phyloP scores from a whole-genome alignment of 2,329 filamentous ascomycete species.

The Aspergillus unguis region DNA sequence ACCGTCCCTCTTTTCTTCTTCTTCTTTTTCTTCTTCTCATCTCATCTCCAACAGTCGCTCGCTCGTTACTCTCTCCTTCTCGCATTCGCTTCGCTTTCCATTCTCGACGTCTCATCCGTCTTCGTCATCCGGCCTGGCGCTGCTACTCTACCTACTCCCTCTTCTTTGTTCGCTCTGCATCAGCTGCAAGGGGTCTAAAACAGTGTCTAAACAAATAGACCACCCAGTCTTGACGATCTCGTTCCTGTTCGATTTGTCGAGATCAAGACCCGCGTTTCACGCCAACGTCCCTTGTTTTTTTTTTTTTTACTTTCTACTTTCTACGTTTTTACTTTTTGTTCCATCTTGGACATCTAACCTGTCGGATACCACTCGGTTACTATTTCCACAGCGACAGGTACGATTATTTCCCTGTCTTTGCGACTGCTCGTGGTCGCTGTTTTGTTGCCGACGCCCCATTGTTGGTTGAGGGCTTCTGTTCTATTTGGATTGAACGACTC shows the following conservation, averaged over 20 bases:
- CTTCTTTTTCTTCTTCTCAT: slow-evolving; percentile 5
- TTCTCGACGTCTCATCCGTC: slow-evolving; percentile 21
- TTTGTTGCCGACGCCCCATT: slow-evolving; percentile 3
- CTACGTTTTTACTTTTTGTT: neutral
- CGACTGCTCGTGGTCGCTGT: slow-evolving; percentile 3
- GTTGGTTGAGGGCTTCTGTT: too few species aligned
- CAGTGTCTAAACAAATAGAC: slow-evolving; percentile 1
- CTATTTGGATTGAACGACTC: neutral
- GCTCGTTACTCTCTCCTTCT: slow-evolving; percentile 6
- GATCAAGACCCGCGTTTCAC: slow-evolving; percentile 12
- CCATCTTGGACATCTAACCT: neutral
- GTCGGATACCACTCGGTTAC: neutral
- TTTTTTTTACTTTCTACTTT: slow-evolving; percentile 3
- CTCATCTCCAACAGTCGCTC: slow-evolving; percentile 5
- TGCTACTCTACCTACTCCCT: slow-evolving; percentile 8
- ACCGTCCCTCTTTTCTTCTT: slow-evolving; percentile 9
- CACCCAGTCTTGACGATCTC: slow-evolving; percentile 15
- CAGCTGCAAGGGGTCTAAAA: slow-evolving; percentile 16
- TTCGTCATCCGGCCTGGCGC: slow-evolving; percentile 26
- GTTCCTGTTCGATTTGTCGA: slow-evolving; percentile 13
- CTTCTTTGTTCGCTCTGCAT: slow-evolving; percentile 13
- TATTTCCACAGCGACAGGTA: neutral
- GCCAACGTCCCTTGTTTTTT: slow-evolving; percentile 5
- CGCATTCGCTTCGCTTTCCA: too few species aligned
- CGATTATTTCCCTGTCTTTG: slow-evolving; percentile 4